Evolutionary conservation across 306 rosid genomes (phyloP), one percentile per base, ranked within the genome.

Genomic region (Elaeagnus macrophylla): DNA sequence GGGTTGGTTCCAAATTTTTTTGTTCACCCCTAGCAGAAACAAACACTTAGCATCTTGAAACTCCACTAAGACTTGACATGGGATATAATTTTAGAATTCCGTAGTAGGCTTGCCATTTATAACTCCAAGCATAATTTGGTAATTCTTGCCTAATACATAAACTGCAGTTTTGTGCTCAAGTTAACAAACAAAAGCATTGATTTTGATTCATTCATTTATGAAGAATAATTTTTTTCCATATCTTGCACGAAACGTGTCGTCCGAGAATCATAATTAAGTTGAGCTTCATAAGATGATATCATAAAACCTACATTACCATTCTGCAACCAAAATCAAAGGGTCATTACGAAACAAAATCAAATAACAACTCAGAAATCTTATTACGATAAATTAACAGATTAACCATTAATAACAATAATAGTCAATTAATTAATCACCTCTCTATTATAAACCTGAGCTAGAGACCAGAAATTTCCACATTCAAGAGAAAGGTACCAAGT

Each of bases 221-320:
- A 72, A 64, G 45, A 51, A 56, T 20, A 42, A 46, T 5, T 17
- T 38, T 17, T 60, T 56, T 25, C 57, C 56, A 57, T 79, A 93
- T 96, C 99, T 87, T 69, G 99, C 99, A 59, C 60, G 80, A 69
- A 93, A 93, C 44, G 86, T 80, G 67, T 82, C 72, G 15, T 69
- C 62, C 45, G 39, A 5, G 71, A 73, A 60, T 79, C 94, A 61
- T 93, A 87, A 69, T 85, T 68, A 50, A 93, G 67, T 59, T 75
- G 87, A 20, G 99, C 96, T 64, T 87, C 99, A 66, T 93, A 93
- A 73, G 96, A 87, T 39, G 99, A 93, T 40, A 93, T 77, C 89
- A 82, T 59, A 70, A 93, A 93, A 32, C 99, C 96, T 60, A 82
- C 82, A 81, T 87, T 81, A 56, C 96, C 94, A 66, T 81, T 80